These are phyloP conservation scores for Camelina laxa DNA, from an alignment of 345 rosid genomes.

Conservation along the genomic window DNA sequence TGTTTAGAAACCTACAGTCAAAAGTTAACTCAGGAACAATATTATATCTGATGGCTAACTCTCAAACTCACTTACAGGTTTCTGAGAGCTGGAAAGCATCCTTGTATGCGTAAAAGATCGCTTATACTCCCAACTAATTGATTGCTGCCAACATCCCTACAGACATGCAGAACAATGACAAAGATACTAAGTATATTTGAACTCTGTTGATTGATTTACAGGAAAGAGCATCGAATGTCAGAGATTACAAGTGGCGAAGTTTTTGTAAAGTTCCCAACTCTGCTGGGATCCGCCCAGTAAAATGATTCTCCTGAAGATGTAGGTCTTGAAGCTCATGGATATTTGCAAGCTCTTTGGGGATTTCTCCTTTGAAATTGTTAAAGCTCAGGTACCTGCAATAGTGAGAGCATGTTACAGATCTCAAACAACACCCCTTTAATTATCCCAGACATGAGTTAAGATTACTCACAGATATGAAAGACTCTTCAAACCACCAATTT, in stretches of 20 bases:
- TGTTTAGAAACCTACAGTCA: slow-evolving; percentile 67
- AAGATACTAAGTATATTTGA: neutral
- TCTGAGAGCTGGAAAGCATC: slow-evolving; percentile 75
- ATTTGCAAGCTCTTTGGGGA: slow-evolving; percentile 76
- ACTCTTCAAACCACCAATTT: slow-evolving; percentile 75
- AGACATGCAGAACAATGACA: slow-evolving; percentile 23
- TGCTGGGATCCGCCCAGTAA: slow-evolving; percentile 63
- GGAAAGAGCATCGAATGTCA: neutral
- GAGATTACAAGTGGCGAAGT: slow-evolving; percentile 48
- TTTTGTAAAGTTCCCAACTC: slow-evolving; percentile 67
- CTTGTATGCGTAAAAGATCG: slow-evolving; percentile 64
- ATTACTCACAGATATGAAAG: slow-evolving; percentile 69
- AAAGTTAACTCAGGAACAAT: neutral
- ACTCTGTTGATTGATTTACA: neutral
- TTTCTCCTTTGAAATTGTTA: slow-evolving; percentile 77
- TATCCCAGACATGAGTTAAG: neutral
- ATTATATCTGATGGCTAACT: neutral
- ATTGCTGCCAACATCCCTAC: slow-evolving; percentile 81
- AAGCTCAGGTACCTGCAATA: slow-evolving; percentile 68
- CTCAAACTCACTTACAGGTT: slow-evolving; percentile 61
- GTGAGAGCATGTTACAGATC: neutral
- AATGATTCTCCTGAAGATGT: slow-evolving; percentile 71
- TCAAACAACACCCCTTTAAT: neutral
- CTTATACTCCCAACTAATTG: slow-evolving; percentile 75
- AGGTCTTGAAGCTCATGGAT: slow-evolving; percentile 46